Conservation (phyloP, 352 stramenopile species). For the Aphanomyces invadans region DNA sequence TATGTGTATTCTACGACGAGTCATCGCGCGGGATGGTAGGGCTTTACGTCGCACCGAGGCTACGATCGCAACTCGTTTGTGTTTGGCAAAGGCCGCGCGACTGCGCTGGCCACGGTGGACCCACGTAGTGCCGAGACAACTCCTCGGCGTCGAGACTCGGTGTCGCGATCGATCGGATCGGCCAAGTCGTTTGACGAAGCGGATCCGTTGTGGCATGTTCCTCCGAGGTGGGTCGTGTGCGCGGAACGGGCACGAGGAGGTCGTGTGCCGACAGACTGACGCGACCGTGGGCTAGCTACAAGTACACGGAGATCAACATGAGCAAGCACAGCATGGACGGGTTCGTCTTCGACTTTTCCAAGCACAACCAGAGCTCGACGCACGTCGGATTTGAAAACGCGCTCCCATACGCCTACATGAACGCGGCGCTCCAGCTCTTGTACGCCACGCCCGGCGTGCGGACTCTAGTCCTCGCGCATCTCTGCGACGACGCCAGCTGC, state of each 20-base stretch:
- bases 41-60: constrained; percentile 16
- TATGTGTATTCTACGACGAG: neutral
- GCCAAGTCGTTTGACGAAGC: constrained; percentile 23
- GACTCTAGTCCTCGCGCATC: neutral
- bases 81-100: constrained; percentile 8
- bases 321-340: constrained; percentile 24
- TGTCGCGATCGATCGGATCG: neutral
- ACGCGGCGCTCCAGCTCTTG: constrained; percentile 22
- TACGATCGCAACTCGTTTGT: constrained; percentile 15
- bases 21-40: neutral
- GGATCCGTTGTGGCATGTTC: constrained; percentile 15
- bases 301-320: constrained; percentile 25
- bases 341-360: constrained; percentile 26
- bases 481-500: constrained; percentile 9
- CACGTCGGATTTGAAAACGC: constrained; percentile 25
- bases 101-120: constrained; percentile 17
- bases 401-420: constrained; percentile 24
- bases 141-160: neutral
- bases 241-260: neutral
- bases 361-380: constrained; percentile 12
- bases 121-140: constrained; percentile 16
- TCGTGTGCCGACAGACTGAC: neutral
- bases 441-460: constrained; percentile 20
- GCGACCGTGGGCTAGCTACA: constrained; percentile 14
- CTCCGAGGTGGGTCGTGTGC: neutral